phyloP scores from a whole-genome alignment of 2,329 filamentous ascomycete species.

The Aureobasidium sp. region DNA sequence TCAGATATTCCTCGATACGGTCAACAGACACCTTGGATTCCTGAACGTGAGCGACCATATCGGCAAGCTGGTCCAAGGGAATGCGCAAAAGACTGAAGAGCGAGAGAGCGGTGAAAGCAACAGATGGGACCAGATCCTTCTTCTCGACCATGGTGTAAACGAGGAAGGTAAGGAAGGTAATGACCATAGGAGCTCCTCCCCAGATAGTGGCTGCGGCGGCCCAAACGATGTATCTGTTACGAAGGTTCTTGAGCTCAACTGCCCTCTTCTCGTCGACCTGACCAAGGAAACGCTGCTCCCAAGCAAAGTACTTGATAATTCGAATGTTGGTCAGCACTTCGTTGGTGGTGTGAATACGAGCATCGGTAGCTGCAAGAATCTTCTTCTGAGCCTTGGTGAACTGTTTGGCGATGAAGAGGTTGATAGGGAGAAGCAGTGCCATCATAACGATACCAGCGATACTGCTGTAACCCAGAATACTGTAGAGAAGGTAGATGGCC shows the following conservation, averaged over 20 bases:
- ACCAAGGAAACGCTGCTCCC: constrained; percentile 84
- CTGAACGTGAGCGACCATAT: constrained; percentile 98
- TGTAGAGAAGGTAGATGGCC: constrained; percentile 73
- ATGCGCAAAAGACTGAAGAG: constrained; percentile 91
- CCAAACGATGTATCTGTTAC: constrained; percentile 83
- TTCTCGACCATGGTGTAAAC: constrained; percentile 85
- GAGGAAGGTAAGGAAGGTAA: constrained; percentile 93
- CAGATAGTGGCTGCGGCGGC: constrained; percentile 85
- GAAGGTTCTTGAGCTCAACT: constrained; percentile 67
- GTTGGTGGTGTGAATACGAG: constrained; percentile 92
- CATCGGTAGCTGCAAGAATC: constrained; percentile 89
- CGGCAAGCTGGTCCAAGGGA: constrained; percentile 88
- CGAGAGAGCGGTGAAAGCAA: constrained; percentile 93
- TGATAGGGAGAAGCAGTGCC: constrained; percentile 79
- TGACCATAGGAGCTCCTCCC: constrained; percentile 91
- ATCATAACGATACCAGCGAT: constrained; percentile 90
- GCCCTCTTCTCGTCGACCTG: constrained; percentile 84
- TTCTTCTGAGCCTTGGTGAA: constrained; percentile 83
- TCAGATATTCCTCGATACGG: constrained; percentile 88
- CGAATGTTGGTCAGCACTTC: constrained; percentile 95
- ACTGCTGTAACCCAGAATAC: constrained; percentile 84
- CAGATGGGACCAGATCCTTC: constrained; percentile 80
- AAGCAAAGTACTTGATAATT: constrained; percentile 99
- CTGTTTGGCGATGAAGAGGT: constrained; percentile 76
- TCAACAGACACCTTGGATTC: constrained; percentile 96